Evolutionary conservation across 495 filamentous ascomycete species (phyloP), one percentile per base, ranked within the genome.

Genomic region (Aspergillus conjunctus): DNA sequence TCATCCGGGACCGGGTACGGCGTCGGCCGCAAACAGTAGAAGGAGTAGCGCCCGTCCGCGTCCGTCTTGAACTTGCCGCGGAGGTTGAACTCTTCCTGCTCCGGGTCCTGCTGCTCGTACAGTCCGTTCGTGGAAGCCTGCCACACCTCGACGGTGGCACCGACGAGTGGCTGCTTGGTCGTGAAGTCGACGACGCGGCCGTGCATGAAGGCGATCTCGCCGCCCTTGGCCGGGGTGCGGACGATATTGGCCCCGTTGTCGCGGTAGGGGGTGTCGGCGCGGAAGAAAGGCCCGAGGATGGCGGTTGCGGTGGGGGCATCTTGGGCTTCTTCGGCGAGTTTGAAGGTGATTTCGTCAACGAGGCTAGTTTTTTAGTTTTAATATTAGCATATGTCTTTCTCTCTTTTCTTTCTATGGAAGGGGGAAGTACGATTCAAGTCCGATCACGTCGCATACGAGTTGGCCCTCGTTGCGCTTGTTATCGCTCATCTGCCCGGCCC

Each of bases 261-360:
- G 39, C 83, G 79, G 21, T 77, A 70, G 4, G 88, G 87, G 0
- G 89, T 87, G 68, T 91, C 79, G 58, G 84, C 77, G 15, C 90
- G 85, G 80, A 87, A 93, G 79, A 92, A 92, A 4, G 90, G 90
- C 7, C 90, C 90, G 0, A 92, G 81, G 56, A 92, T 87, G 44
- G 89, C 82, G 4, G 89, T 89, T 17, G 87, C 82, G 11, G 90
- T 93, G 34, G 82, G 81, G 12, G 76, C 70, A 45, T 79, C 82
- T 11, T 56, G 58, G 55, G 76, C 81, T 56, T 81, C 77, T 26
- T 73, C 68, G 45, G 81, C 81, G 56, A 85, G 75, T 54, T 82
- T 89, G 67, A 86, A 87, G 39, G 87, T 91, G 66, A 93, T 91
- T 68, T 91, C 88, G 70, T 92, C 90, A 45, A 89, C 86, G 11